Conservation (phyloP, 495 filamentous ascomycete genomes). For the Aeminium ludgeri region DNA sequence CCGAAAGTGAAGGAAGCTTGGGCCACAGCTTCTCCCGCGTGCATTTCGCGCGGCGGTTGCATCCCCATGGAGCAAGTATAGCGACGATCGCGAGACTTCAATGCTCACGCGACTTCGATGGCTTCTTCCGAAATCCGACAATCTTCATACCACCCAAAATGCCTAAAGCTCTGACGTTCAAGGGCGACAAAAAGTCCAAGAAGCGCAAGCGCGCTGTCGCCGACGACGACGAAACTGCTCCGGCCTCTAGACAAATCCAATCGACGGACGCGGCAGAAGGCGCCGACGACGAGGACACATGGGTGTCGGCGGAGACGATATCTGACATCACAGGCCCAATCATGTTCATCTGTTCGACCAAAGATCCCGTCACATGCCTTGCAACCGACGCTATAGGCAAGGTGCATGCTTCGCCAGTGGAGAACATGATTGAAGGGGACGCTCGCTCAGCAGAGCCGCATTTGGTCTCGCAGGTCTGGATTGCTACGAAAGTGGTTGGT, state of each 20-base stretch:
- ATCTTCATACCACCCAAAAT: too few species aligned
- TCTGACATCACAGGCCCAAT: slow-evolving; percentile 72
- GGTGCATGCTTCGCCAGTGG: slow-evolving; percentile 60
- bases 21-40: too few species aligned
- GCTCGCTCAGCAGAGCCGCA: slow-evolving; percentile 74
- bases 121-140: too few species aligned
- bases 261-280: slow-evolving; percentile 24
- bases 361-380: slow-evolving; percentile 47
- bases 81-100: too few species aligned
- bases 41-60: too few species aligned
- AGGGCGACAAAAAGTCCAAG: slow-evolving; percentile 86
- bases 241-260: slow-evolving; percentile 26
- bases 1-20: too few species aligned
- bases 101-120: too few species aligned
- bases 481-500: slow-evolving; percentile 70
- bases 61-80: too few species aligned
- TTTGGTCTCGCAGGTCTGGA: slow-evolving; percentile 88
- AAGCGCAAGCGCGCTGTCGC: slow-evolving; percentile 59
- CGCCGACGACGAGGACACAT: slow-evolving; percentile 55
- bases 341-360: slow-evolving; percentile 61
- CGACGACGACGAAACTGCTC: slow-evolving; percentile 22
- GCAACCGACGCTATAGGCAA: slow-evolving; percentile 72
- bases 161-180: slow-evolving; percentile 79
- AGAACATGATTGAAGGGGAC: slow-evolving; percentile 70
- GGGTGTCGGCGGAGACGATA: slow-evolving; percentile 68